A percentile compares a stretch with the other conserved stretches of the same genome.
phyloP scores from a whole-genome alignment of 75 land plant genomes.

The Selaginella tamariscina region DNA sequence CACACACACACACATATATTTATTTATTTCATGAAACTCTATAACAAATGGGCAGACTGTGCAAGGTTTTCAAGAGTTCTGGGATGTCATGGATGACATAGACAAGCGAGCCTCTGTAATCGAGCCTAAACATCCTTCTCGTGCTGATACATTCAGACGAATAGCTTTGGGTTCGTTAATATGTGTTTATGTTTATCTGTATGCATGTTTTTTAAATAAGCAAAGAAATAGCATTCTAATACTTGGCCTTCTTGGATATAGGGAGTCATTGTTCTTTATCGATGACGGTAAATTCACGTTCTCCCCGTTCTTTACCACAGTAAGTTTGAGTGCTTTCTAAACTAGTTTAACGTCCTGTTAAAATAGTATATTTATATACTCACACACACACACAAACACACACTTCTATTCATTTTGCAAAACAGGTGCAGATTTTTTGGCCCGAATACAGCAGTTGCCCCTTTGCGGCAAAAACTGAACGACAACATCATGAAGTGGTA shows the following conservation, averaged over 20 bases:
- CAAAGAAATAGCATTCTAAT: not conserved
- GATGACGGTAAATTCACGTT: slow-evolving; percentile 29
- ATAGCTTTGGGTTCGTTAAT: slow-evolving; percentile 30
- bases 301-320: slow-evolving; percentile 43
- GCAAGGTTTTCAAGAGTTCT: slow-evolving; percentile 34
- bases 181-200: not conserved
- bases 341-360: not conserved
- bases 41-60: slow-evolving; percentile 17
- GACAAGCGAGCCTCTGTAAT: slow-evolving; percentile 41
- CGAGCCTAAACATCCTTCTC: slow-evolving; percentile 40
- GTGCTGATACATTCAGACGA: slow-evolving; percentile 35
- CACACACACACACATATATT: no score
- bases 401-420: not conserved
- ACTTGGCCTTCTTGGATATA: slow-evolving; percentile 5
- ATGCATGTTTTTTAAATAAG: not conserved
- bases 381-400: not conserved
- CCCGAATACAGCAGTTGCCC: slow-evolving; percentile 25
- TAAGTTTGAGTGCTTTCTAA: slow-evolving; percentile 14
- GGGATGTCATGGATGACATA: slow-evolving; percentile 44
- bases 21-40: not conserved
- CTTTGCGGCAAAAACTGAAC: slow-evolving; percentile 27
- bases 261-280: slow-evolving; percentile 46
- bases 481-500: slow-evolving; percentile 30
- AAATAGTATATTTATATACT: slow-evolving; percentile 1
- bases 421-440: slow-evolving; percentile 39